Percentiles rank a stretch among this genome's conserved stretches.
Evolutionary conservation across 2,329 filamentous ascomycete genomes (phyloP).

Genomic region (Colletotrichum simmondsii): DNA sequence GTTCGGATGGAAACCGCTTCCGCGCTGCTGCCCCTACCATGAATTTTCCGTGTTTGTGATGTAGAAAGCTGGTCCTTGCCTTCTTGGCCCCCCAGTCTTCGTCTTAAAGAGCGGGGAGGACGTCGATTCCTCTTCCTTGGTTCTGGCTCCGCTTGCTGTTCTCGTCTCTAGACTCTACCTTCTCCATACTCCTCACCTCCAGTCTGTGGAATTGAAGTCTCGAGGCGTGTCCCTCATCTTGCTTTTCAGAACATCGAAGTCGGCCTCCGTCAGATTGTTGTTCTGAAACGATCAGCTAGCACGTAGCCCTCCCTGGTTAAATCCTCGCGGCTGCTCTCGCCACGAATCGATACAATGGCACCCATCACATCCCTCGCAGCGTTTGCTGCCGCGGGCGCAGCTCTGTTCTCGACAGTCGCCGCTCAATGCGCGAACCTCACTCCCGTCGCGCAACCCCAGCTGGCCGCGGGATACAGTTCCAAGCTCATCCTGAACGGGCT

Average conservation of each 20-base stretch:
- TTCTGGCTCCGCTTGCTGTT: background rate
- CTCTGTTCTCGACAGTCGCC: slow-evolving; percentile 7
- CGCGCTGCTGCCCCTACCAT: background rate
- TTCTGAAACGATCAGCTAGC: background rate
- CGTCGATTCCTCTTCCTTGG: background rate
- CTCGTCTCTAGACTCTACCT: background rate
- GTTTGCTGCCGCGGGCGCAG: background rate
- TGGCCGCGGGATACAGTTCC: slow-evolving; percentile 40
- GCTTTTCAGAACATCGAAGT: background rate
- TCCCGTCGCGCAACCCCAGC: slow-evolving; percentile 25
- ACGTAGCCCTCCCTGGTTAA: background rate
- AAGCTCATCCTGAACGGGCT: slow-evolving; percentile 42
- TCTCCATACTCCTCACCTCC: background rate
- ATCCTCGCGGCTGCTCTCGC: background rate
- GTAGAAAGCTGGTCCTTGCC: background rate
- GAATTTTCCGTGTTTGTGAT: background rate
- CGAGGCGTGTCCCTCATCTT: background rate
- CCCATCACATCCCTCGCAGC: slow-evolving; percentile 6
- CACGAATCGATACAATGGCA: slow-evolving; percentile 8
- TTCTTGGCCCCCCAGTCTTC: background rate
- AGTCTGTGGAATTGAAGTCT: background rate
- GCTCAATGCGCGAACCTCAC: slow-evolving; percentile 29
- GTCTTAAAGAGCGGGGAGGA: background rate
- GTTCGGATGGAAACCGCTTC: background rate
- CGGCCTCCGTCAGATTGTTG: background rate